These are phyloP conservation scores for Scolecobasidium constrictum DNA, from an alignment of 2,329 filamentous ascomycete genomes.

Conservation along the genomic window DNA sequence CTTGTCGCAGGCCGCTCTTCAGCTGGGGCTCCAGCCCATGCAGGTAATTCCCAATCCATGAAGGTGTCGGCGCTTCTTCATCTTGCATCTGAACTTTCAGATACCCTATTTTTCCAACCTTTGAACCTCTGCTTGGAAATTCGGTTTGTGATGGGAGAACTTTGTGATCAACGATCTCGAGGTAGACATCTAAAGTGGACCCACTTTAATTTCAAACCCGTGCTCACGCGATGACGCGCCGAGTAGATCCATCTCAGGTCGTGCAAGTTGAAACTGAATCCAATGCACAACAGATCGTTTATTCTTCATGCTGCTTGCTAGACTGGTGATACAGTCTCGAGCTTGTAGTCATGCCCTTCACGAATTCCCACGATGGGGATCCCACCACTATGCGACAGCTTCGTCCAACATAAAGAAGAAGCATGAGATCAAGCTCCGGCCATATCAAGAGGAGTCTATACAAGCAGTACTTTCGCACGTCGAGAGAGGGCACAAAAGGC, in stretches of 20 bases:
- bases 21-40: no score
- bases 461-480: conserved; percentile 64
- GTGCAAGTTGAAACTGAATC: not conserved
- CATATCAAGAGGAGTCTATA: conserved; percentile 90
- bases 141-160: no score
- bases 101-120: no score
- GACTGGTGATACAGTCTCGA: not conserved
- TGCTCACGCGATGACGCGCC: no score
- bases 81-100: no score
- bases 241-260: conserved; percentile 1
- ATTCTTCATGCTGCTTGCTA: not conserved
- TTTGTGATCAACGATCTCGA: no score
- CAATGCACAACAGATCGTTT: not conserved
- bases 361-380: not conserved
- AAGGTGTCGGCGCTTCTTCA: no score
- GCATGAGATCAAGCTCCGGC: conserved; percentile 49
- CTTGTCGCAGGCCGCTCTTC: no score
- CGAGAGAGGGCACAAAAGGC: conserved; percentile 59
- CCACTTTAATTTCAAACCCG: no score
- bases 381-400: not conserved
- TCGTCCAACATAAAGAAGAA: not conserved
- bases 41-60: no score
- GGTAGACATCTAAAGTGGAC: no score
- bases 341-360: not conserved
- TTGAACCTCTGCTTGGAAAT: no score